Base-by-base conservation (phyloP, 106 monocot genomes). In the Dendrobium catenatum region DNA sequence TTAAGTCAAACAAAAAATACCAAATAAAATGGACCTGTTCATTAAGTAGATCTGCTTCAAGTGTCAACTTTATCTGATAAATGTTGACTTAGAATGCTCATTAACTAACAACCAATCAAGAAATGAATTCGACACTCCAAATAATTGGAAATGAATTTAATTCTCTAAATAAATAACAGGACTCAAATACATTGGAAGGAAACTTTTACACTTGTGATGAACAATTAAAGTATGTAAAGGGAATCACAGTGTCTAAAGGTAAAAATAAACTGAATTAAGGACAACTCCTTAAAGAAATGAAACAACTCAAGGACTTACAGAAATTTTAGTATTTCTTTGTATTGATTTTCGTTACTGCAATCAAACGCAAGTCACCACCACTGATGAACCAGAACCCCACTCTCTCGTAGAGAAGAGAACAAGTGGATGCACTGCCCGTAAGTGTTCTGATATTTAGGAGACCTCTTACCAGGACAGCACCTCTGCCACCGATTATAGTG, bases 401-500 rank as follows among this genome's bases (percentile, higher is more conserved):
- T 81, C 20, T 85, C 78, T 68, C 72, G 81, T 31, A 85, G 85
- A 3, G 83, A 81, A 47, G 90, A 78, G 73, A 93, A 93, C 37
- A 90, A 78, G 40, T 88, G 86, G 55, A 93, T 79, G 86, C 93
- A 93, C 72, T 90, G 86, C 26, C 81, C 86, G 42, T 93, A 90
- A 15, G 87, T 88, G 43, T 89, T 84, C 77, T 88, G 77, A 47
- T 92, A 92, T 81, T 92, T 92, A 3, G 89, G 89, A 15, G 89
- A 88, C 27, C 92, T 88, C 84, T 85, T 70, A 2, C 92, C 92
- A 72, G 88, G 92, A 40, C 92, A 89, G 80, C 92, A 92, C 82
- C 87, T 90, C 87, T 90, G 93, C 93, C 93, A 90, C 67, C 93
- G 77, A 68, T 87, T 93, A 81, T 93, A 93, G 79, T 93, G 93